phyloP scores from a whole-genome alignment of 768 basidiomycete genomes.

The Agaricus sinodeliciosus region DNA sequence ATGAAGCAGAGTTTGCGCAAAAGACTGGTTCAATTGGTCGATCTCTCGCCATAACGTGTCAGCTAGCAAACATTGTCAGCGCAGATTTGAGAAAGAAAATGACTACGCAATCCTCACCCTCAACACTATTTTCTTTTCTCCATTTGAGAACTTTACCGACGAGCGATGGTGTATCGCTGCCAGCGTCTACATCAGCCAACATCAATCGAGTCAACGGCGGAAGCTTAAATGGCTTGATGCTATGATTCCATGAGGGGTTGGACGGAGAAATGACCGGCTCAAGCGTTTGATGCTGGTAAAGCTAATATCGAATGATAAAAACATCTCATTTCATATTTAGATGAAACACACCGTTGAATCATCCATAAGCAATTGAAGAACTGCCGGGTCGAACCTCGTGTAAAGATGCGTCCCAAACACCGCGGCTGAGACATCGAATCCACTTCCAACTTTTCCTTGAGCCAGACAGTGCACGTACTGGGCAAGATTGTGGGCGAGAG shows the following conservation, averaged over 20 bases:
- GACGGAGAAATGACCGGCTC: slow-evolving; percentile 51
- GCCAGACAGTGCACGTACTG: slow-evolving; percentile 95
- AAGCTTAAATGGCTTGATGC: slow-evolving; percentile 64
- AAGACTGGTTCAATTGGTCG: slow-evolving; percentile 52
- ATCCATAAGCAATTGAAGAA: slow-evolving; percentile 61
- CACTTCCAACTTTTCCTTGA: slow-evolving; percentile 96
- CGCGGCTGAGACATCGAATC: slow-evolving; percentile 93
- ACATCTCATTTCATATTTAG: neutral
- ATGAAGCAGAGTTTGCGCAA: slow-evolving; percentile 45
- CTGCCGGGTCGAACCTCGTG: slow-evolving; percentile 73
- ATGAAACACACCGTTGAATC: slow-evolving; percentile 36
- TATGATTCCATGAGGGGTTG: slow-evolving; percentile 71
- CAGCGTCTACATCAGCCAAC: slow-evolving; percentile 93
- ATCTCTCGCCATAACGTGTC: slow-evolving; percentile 59
- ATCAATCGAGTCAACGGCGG: slow-evolving; percentile 81
- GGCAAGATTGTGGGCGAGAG: slow-evolving; percentile 83
- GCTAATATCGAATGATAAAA: slow-evolving; percentile 1
- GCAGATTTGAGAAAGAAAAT: neutral
- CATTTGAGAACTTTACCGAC: slow-evolving; percentile 89
- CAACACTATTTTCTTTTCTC: slow-evolving; percentile 57
- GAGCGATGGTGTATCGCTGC: slow-evolving; percentile 92
- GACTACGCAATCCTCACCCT: slow-evolving; percentile 34
- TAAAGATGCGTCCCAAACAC: slow-evolving; percentile 95
- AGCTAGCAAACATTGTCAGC: slow-evolving; percentile 31
- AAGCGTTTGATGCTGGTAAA: slow-evolving; percentile 25